phyloP scores from a whole-genome alignment of 2,329 filamentous ascomycete genomes.

The Botrytis paeoniae region DNA sequence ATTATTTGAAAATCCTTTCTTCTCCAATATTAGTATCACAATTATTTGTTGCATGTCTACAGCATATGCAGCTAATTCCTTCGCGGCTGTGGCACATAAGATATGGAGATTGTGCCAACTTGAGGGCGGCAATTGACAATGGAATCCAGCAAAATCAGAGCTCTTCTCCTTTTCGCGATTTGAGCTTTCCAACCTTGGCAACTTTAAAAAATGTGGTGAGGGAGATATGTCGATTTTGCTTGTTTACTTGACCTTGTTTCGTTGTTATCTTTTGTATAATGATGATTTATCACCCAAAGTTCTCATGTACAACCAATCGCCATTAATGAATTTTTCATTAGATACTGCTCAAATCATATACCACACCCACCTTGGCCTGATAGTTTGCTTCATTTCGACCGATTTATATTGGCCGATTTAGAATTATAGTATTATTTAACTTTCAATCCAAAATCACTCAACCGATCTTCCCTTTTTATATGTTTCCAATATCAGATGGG shows the following conservation, averaged over 20 bases:
- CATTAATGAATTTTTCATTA: background rate
- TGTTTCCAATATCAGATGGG: background rate
- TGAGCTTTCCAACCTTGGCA: background rate
- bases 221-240: background rate
- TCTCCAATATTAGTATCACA: background rate
- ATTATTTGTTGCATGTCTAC: background rate
- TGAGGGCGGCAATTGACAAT: background rate
- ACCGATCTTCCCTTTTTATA: background rate
- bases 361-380: background rate
- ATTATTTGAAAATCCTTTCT: background rate
- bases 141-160: background rate
- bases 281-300: background rate
- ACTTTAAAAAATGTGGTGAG: background rate
- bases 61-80: background rate
- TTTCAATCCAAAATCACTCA: background rate
- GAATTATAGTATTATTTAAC: background rate
- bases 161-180: background rate
- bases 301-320: background rate
- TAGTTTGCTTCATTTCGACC: background rate
- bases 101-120: background rate
- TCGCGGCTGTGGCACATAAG: background rate
- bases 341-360: background rate
- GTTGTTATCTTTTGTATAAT: background rate
- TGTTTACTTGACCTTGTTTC: background rate
- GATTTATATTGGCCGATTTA: background rate